Evolutionary conservation across 768 basidiomycete genomes (phyloP).

Genomic region (Collybiopsis luxurians): DNA sequence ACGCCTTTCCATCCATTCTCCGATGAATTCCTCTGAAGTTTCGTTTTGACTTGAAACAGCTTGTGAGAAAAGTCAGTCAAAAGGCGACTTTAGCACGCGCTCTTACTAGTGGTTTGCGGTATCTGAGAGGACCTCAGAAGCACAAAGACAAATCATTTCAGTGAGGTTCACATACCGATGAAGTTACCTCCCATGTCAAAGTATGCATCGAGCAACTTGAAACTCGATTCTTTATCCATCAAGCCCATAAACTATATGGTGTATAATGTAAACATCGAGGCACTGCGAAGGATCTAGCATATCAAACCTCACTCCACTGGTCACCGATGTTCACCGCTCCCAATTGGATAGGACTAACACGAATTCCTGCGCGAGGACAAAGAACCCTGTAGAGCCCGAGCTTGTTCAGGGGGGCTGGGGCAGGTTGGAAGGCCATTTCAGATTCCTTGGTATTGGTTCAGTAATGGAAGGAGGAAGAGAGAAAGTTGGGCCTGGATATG

Average conservation of each 20-base stretch:
- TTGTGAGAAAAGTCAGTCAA: too few relatives aligned
- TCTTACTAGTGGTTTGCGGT: conserved; percentile 42
- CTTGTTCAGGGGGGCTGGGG: conserved; percentile 9
- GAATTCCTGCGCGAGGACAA: neutral
- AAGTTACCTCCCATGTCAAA: conserved; percentile 41
- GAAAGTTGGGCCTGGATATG: too few relatives aligned
- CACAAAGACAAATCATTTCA: too few relatives aligned
- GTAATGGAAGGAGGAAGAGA: too few relatives aligned
- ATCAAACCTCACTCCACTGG: neutral
- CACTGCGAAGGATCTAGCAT: too few relatives aligned
- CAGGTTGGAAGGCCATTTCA: conserved; percentile 20
- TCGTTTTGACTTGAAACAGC: conserved; percentile 59
- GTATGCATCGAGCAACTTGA: conserved; percentile 43
- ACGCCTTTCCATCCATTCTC: conserved; percentile 49
- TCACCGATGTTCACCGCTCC: neutral
- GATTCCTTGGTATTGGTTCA: too few relatives aligned
- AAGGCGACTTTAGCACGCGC: too few relatives aligned
- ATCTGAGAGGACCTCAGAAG: conserved; percentile 12
- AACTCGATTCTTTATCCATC: conserved; percentile 36
- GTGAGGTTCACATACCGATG: conserved; percentile 38
- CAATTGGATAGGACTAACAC: neutral
- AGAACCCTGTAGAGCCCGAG: neutral
- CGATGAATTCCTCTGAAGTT: conserved; percentile 48
- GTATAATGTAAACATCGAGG: too few relatives aligned
- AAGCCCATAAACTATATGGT: conserved; percentile 22